Evolutionary conservation across 495 filamentous ascomycete genomes (phyloP).

Genomic region (Neurospora sp.): DNA sequence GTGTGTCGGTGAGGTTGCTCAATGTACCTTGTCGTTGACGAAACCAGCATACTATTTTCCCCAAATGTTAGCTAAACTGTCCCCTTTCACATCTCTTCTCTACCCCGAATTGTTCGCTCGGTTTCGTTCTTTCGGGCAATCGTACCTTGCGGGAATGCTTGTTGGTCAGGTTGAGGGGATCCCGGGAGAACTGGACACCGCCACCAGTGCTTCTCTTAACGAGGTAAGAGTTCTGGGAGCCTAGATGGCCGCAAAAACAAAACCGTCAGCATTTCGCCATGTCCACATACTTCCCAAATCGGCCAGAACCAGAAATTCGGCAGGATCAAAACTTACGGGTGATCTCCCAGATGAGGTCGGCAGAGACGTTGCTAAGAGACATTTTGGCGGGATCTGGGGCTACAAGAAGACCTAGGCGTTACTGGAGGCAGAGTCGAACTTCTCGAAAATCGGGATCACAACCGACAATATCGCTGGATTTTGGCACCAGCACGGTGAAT

Average conservation of each 20-base stretch:
- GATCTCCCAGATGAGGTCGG: constrained; percentile 85
- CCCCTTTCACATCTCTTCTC: background rate
- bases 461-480: constrained; percentile 13
- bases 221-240: constrained; percentile 71
- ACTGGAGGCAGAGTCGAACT: constrained; percentile 15
- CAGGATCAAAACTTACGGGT: constrained; percentile 52
- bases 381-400: constrained; percentile 32
- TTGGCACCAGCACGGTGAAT: constrained; percentile 14
- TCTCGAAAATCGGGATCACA: constrained; percentile 10
- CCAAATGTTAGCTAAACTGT: constrained; percentile 20
- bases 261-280: constrained; percentile 1
- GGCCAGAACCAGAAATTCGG: background rate
- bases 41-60: constrained; percentile 68
- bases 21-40: constrained; percentile 80
- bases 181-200: constrained; percentile 80
- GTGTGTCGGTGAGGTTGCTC: constrained; percentile 2
- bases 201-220: constrained; percentile 74
- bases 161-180: constrained; percentile 86
- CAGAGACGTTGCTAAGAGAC: constrained; percentile 53
- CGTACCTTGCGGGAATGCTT: constrained; percentile 82
- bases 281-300: background rate
- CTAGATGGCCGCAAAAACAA: constrained; percentile 31
- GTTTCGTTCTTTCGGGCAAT: background rate
- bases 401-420: constrained; percentile 17
- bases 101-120: background rate